Base-by-base conservation (phyloP, 2,329 filamentous ascomycete species). In the Sporothrix schenckii region DNA sequence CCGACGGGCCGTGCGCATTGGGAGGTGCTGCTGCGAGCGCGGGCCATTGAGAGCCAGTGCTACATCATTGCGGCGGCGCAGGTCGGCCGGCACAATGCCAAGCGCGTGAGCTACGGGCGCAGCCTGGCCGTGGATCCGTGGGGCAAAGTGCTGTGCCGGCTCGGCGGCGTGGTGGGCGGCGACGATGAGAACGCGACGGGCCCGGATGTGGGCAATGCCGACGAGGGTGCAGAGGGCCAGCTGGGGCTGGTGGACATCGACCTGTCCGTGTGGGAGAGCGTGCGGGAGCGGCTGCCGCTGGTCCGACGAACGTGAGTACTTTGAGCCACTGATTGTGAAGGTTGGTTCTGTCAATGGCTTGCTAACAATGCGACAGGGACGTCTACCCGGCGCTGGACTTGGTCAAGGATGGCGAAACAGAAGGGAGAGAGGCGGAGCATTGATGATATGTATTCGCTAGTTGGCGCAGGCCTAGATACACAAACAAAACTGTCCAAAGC, bases 41-140 rank as follows among this genome's bases (percentile, higher is more conserved):
- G 94, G 61, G 94, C 94, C 11, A 92, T 97, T 72, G 94, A 97
- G 83, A 93, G 91, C 21, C 92, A 97, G 80, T 88, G 89, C 69
- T 98, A 92, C 83, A 89, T 97, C 1, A 82, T 97, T 72, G 94
- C 94, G 11, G 90, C 94, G 0, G 94, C 93, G 52, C 94, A 97
- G 80, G 86, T 87, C 27, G 94, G 93, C 0, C 79, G 82, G 50
- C 93, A 84, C 74, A 91, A 91, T 76, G 84, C 41, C 3, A 70
- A 74, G 65, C 75, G 94, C 71, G 85, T 87, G 39, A 96, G 92
- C 79, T 97, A 95, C 80, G 94, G 94, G 0, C 90, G 92, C 78
- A 92, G 91, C 75, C 88, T 97, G 82, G 91, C 96, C 61, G 85
- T 97, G 34, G 90, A 92, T 78, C 94, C 94, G 0, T 97, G 93